A percentile compares a stretch with the other conserved stretches of the same genome.
Evolutionary conservation across 192 early-diverging fungal genomes (phyloP).

Genomic region (Rhizoclosmatium globosum): DNA sequence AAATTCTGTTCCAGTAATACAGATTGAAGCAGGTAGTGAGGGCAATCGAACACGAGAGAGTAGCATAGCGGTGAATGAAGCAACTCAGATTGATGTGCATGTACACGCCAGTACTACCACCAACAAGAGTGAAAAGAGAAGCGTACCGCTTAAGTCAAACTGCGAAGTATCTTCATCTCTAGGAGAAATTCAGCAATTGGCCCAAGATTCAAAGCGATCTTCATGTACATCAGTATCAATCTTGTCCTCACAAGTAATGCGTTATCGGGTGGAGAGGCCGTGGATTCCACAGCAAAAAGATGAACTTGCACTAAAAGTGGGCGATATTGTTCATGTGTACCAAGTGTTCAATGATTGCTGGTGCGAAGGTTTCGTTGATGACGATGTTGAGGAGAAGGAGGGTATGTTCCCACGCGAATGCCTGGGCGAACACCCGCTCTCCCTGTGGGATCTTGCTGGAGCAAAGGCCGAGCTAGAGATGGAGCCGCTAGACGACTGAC

Average conservation of each 20-base stretch:
- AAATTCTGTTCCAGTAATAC: too few relatives aligned
- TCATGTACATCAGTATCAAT: conserved; percentile 25
- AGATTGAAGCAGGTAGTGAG: too few relatives aligned
- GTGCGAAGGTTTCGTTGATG: conserved; percentile 43
- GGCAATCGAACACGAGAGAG: too few relatives aligned
- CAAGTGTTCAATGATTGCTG: conserved; percentile 50
- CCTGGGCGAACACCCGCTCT: conserved; percentile 9
- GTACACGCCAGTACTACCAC: too few relatives aligned
- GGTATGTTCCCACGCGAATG: conserved; percentile 49
- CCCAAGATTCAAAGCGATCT: not conserved
- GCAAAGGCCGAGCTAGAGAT: not conserved
- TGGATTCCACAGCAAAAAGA: conserved; percentile 47
- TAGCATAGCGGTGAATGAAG: too few relatives aligned
- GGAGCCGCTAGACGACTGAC: too few relatives aligned
- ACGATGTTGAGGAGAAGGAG: conserved; percentile 16
- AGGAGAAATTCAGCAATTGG: too few relatives aligned
- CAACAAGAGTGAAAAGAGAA: too few relatives aligned
- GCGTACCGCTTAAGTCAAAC: too few relatives aligned
- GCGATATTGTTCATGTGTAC: conserved; percentile 43
- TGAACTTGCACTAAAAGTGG: conserved; percentile 37
- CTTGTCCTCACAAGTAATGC: conserved; percentile 4
- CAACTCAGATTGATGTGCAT: too few relatives aligned
- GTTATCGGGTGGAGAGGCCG: not conserved
- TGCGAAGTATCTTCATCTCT: too few relatives aligned
- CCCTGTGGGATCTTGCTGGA: conserved; percentile 4